phyloP scores from a whole-genome alignment of 2,329 filamentous ascomycete species.

The Bipolaris gigantea region DNA sequence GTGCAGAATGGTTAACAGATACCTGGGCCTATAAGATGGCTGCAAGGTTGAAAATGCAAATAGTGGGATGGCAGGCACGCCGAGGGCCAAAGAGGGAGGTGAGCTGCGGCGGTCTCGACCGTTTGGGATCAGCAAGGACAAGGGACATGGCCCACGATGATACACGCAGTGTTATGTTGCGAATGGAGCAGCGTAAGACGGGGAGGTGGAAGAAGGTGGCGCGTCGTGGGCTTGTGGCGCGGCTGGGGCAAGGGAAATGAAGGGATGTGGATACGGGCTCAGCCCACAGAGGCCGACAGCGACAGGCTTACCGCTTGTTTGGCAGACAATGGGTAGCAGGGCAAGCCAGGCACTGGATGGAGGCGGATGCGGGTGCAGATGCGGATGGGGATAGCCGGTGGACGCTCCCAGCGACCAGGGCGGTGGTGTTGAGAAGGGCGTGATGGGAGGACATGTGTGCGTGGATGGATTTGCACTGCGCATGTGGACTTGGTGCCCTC shows the following conservation, averaged over 20 bases:
- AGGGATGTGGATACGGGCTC: slow-evolving; percentile 6
- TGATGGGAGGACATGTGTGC: not conserved
- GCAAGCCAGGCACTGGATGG: not conserved
- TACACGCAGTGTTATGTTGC: not conserved
- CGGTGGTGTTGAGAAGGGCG: not conserved
- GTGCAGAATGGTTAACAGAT: not conserved
- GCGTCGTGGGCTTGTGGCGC: not conserved
- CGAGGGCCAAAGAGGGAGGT: not conserved
- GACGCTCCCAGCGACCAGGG: not conserved
- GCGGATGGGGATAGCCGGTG: not conserved
- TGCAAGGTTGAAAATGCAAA: not conserved
- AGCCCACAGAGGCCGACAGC: slow-evolving; percentile 3
- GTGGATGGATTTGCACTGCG: too few species aligned
- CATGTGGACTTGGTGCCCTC: too few species aligned
- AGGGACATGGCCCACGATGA: slow-evolving; percentile 1
- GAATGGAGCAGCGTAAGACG: not conserved
- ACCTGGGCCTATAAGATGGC: not conserved
- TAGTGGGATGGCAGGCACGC: slow-evolving; percentile 1
- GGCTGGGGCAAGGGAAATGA: slow-evolving; percentile 11
- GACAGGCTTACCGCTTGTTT: not conserved
- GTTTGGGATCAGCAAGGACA: slow-evolving; percentile 7
- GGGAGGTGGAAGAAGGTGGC: not conserved
- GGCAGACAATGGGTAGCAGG: slow-evolving; percentile 1
- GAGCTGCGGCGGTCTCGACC: slow-evolving; percentile 8
- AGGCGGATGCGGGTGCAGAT: not conserved